Evolutionary conservation across 2,329 filamentous ascomycete genomes (phyloP).

Genomic region (Phialophora tarda): DNA sequence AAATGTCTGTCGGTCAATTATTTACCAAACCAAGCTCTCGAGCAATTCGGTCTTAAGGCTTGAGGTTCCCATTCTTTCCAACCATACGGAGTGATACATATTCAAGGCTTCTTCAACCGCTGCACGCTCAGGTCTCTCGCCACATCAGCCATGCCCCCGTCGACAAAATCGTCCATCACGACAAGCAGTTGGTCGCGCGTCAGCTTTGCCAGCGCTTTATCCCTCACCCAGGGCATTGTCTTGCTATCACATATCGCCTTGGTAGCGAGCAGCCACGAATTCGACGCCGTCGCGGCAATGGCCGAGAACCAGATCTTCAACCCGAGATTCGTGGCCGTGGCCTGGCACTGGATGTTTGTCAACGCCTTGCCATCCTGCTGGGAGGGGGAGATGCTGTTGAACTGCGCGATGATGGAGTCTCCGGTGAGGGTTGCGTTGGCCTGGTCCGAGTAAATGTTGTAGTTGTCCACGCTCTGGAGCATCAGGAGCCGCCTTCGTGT

Average conservation of each 20-base stretch:
- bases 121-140: neutral
- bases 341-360: slow-evolving; percentile 1
- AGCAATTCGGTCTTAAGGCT: neutral
- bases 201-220: neutral
- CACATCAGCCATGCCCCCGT: slow-evolving; percentile 2
- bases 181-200: slow-evolving; percentile 39
- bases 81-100: neutral
- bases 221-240: slow-evolving; percentile 50
- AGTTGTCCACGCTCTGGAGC: slow-evolving; percentile 3
- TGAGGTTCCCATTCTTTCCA: neutral
- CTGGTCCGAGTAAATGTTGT: slow-evolving; percentile 5
- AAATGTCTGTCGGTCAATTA: too few species aligned
- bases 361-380: slow-evolving; percentile 2
- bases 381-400: neutral
- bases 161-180: slow-evolving; percentile 6
- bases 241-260: slow-evolving; percentile 56
- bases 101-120: slow-evolving; percentile 2
- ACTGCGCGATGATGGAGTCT: neutral
- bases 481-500: neutral
- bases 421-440: neutral
- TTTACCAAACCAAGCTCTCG: too few species aligned
- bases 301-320: slow-evolving; percentile 49
- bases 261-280: slow-evolving; percentile 60
- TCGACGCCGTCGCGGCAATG: slow-evolving; percentile 52
- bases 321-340: slow-evolving; percentile 3